Evolutionary conservation across 1,139 yeast species (phyloP).

Genomic region (Hemisphaericaspora xylanilytica): DNA sequence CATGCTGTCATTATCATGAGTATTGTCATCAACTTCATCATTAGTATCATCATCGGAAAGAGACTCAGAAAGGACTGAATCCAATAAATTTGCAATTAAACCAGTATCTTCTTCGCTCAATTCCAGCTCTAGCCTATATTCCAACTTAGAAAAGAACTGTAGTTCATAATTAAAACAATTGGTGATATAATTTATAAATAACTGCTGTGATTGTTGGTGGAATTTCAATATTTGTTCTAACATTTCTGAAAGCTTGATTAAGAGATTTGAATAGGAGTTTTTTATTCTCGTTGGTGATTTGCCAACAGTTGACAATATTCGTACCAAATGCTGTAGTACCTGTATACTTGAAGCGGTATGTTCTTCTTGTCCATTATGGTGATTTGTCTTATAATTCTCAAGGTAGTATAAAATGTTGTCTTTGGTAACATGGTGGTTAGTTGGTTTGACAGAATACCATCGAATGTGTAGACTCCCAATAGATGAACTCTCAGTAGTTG

Average conservation of each 20-base stretch:
- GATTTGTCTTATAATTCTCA: not conserved
- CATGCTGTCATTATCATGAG: slow-evolving; percentile 21
- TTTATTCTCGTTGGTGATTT: slow-evolving; percentile 21
- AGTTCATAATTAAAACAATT: slow-evolving; percentile 24
- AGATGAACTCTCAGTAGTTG: slow-evolving; percentile 6
- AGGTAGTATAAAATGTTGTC: slow-evolving; percentile 4
- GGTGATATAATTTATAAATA: slow-evolving; percentile 20
- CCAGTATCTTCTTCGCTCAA: slow-evolving; percentile 26
- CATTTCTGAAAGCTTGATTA: slow-evolving; percentile 20
- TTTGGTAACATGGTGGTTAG: slow-evolving; percentile 1
- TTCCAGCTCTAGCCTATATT: slow-evolving; percentile 16
- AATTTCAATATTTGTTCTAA: slow-evolving; percentile 21
- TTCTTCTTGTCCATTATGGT: not conserved
- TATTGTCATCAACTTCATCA: slow-evolving; percentile 11
- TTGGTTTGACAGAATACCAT: slow-evolving; percentile 2
- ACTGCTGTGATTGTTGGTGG: slow-evolving; percentile 22
- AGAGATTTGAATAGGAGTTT: slow-evolving; percentile 19
- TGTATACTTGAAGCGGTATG: not conserved
- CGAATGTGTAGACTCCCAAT: slow-evolving; percentile 8
- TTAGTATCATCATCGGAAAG: slow-evolving; percentile 8
- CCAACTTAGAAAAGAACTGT: slow-evolving; percentile 18
- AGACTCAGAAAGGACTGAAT: slow-evolving; percentile 15
- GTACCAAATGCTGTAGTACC: slow-evolving; percentile 7
- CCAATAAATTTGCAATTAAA: slow-evolving; percentile 22
- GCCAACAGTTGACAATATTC: slow-evolving; percentile 11